These are phyloP conservation scores for Pythium sp. DNA, from an alignment of 352 stramenopile genomes.

Conservation along the genomic window DNA sequence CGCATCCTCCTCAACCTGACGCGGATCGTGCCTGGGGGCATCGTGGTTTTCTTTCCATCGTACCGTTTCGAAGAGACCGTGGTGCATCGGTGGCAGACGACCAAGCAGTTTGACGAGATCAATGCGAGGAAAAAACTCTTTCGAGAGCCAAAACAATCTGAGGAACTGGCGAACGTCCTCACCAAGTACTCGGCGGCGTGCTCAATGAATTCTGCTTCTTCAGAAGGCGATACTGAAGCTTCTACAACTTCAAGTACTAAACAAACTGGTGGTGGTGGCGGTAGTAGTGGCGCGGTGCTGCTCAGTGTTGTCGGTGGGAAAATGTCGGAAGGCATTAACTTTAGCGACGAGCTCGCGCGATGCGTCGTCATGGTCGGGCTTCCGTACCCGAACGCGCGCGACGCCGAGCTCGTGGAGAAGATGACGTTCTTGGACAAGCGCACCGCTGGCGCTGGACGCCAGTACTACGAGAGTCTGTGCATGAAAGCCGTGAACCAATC, in stretches of 20 bases:
- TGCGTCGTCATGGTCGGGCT: conserved; percentile 98
- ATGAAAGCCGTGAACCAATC: conserved; percentile 99
- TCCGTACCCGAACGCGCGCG: conserved; percentile 96
- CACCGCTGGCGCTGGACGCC: conserved; percentile 57
- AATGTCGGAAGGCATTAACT: conserved; percentile 99
- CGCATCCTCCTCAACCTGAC: conserved; percentile 90
- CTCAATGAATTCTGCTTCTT: background rate
- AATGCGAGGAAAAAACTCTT: conserved; percentile 90
- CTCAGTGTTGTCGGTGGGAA: conserved; percentile 98
- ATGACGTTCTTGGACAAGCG: conserved; percentile 91
- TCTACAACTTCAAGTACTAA: background rate
- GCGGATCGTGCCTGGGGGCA: conserved; percentile 88
- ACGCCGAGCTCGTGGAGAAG: conserved; percentile 96
- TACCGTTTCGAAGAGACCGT: conserved; percentile 95
- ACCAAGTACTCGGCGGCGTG: conserved; percentile 79
- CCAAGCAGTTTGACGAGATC: conserved; percentile 79
- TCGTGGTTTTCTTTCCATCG: conserved; percentile 98
- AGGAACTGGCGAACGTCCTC: conserved; percentile 91
- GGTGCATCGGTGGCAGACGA: conserved; percentile 86
- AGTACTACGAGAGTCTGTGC: conserved; percentile 98
- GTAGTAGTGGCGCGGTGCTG: conserved; percentile 71
- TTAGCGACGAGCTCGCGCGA: conserved; percentile 96
- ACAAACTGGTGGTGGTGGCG: background rate
- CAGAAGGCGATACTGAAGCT: background rate
- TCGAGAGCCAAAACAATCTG: conserved; percentile 91